Conservation (phyloP, 2,329 filamentous ascomycete species). For the Colletotrichum somersetense region DNA sequence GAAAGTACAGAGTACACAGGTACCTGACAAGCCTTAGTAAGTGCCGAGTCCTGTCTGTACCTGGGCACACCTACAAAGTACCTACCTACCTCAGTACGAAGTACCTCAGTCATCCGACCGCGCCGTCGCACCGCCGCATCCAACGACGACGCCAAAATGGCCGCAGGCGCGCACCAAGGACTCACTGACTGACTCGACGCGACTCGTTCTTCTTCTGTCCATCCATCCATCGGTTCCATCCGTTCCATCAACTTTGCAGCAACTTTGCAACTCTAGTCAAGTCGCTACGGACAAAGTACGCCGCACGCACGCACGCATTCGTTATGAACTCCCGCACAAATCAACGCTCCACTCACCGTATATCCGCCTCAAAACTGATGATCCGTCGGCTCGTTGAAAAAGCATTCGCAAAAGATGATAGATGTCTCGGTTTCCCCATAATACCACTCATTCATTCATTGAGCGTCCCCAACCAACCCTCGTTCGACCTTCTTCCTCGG, state of each 20-base stretch:
- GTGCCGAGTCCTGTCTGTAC: neutral
- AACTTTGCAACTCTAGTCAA: neutral
- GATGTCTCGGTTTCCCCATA: no score
- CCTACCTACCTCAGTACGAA: no score
- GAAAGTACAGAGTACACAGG: no score
- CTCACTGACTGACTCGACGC: neutral
- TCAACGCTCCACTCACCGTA: no score
- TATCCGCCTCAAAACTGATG: neutral
- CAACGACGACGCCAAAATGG: neutral
- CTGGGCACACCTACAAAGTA: neutral
- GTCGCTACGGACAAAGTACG: no score
- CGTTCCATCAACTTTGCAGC: no score
- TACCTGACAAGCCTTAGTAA: no score
- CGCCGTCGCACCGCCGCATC: no score
- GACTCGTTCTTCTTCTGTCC: neutral
- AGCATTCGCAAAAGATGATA: neutral
- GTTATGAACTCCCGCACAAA: no score
- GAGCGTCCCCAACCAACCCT: neutral
- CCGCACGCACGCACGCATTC: no score
- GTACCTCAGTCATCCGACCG: no score
- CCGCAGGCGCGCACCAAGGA: neutral
- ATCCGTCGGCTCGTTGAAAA: neutral
- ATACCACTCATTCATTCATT: neutral
- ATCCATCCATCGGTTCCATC: no score
- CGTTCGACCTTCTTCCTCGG: neutral